Percentiles rank a stretch among this genome's conserved stretches.
Evolutionary conservation across 345 rosid species (phyloP).

Genomic region (Odontarrhena argentea): DNA sequence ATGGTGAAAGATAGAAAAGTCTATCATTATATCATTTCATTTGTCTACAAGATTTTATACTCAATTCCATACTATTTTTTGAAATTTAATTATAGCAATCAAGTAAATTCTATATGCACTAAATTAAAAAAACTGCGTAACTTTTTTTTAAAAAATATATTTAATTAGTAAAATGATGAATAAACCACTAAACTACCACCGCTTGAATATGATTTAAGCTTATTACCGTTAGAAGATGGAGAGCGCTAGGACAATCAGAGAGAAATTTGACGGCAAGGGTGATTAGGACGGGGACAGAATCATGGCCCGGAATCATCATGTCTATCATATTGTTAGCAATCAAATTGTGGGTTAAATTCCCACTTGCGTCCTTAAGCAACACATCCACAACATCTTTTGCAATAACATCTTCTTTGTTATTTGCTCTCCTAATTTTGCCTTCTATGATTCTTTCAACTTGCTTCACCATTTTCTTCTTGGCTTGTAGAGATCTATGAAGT

Average conservation of each 20-base stretch:
- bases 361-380: conserved; percentile 62
- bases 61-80: not conserved
- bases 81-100: not conserved
- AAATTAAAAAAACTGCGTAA: not conserved
- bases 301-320: conserved; percentile 99
- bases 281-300: conserved; percentile 92
- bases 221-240: conserved; percentile 67
- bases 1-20: conserved; percentile 12
- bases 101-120: not conserved
- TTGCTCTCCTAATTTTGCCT: conserved; percentile 43
- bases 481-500: conserved; percentile 89
- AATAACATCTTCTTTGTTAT: conserved; percentile 38
- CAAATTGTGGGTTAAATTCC: conserved; percentile 61
- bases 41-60: not conserved
- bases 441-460: conserved; percentile 59
- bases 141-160: not conserved
- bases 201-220: not conserved
- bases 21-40: not conserved
- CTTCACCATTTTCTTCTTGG: conserved; percentile 88
- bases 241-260: conserved; percentile 78
- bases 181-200: not conserved
- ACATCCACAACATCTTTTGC: conserved; percentile 74
- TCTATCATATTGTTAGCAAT: conserved; percentile 91
- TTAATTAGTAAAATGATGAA: not conserved
- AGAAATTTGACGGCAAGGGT: conserved; percentile 88